phyloP scores from a whole-genome alignment of 73 alveolate species.

The Uronychia binucleata region DNA sequence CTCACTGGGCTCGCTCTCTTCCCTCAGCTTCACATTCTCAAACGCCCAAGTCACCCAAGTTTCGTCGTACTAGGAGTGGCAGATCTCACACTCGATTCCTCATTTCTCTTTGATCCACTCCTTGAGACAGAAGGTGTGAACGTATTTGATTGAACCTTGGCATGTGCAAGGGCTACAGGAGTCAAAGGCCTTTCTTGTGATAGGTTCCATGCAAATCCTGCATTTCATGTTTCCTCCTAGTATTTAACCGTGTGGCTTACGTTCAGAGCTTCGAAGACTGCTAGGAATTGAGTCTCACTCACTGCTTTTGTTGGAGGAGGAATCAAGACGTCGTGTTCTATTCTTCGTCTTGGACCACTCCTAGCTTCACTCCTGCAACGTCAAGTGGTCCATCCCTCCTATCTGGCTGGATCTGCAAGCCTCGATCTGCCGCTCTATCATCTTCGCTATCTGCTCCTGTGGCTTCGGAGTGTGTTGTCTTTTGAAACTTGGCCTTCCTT shows the following conservation, averaged over 20 bases:
- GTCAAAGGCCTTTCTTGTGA: not conserved
- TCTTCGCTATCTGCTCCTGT: not conserved
- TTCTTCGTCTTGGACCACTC: not conserved
- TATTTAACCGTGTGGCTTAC: not conserved
- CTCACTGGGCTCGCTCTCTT: constrained; percentile 7
- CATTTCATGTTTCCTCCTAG: constrained; percentile 1
- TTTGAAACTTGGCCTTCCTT: not conserved
- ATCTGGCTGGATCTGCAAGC: not conserved
- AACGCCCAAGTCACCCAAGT: constrained; percentile 71
- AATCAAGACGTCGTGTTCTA: not conserved
- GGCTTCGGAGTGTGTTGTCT: not conserved
- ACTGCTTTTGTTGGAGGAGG: not conserved
- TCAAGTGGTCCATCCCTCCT: not conserved
- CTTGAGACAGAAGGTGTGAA: constrained; percentile 60
- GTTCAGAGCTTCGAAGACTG: not conserved
- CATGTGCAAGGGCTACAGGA: constrained; percentile 70
- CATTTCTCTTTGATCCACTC: constrained; percentile 70
- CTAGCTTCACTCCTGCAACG: not conserved
- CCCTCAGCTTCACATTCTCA: constrained; percentile 26
- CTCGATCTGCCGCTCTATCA: not conserved
- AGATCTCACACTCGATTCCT: constrained; percentile 65
- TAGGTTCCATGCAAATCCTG: constrained; percentile 18
- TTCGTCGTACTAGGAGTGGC: constrained; percentile 52
- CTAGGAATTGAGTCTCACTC: not conserved
- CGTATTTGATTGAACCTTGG: constrained; percentile 57